Evolutionary conservation across 2,329 filamentous ascomycete genomes (phyloP), one percentile per base, ranked within the genome.

Genomic region (Aulographum hederae): DNA sequence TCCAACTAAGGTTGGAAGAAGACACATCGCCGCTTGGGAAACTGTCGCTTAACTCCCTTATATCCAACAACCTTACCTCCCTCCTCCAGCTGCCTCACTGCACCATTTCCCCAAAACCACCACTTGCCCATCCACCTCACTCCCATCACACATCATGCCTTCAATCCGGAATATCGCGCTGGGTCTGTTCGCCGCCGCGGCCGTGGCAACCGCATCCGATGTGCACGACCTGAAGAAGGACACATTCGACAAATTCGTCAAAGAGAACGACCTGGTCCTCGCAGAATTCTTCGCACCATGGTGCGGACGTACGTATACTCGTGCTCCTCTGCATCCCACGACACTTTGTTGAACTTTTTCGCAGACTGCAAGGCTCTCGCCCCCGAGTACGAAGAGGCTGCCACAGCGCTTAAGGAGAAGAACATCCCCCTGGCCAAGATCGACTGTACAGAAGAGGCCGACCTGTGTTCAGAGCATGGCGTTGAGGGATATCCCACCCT

Each of bases 321-420:
- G n/a, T n/a, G n/a, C n/a, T n/a, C n/a, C n/a, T n/a, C n/a, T 25
- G 10, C 10, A 25, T n/a, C 8, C n/a, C 21, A 25, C 10, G n/a
- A 10, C 21, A 25, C 21, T 25, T 8, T 10, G 10, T 8, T 85
- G 43, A 86, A n/a, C n/a, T n/a, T n/a, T n/a, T n/a, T n/a, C n/a
- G n/a, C n/a, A n/a, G n/a, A 95, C 69, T 95, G 86, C 78, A 95
- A 98, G 69, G 86, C 86, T 38, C 80, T 98, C 43, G 89, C 79
- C 39, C 79, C 80, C 52, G 80, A 89, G 61, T 91, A 89, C 58
- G 81, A 91, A 63, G 73, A 80, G 55, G 80, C 81, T 32, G 81
- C 81, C 31, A 85, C 79, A 18, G 67, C 72, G 19, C 66, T 91
- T 41, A 86, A 85, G 68, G 78, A 82, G 60, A 89, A 86, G 73